Evolutionary conservation across 2,329 filamentous ascomycete species (phyloP), one percentile per base, ranked within the genome.

Genomic region (Samsoniella hepiali): DNA sequence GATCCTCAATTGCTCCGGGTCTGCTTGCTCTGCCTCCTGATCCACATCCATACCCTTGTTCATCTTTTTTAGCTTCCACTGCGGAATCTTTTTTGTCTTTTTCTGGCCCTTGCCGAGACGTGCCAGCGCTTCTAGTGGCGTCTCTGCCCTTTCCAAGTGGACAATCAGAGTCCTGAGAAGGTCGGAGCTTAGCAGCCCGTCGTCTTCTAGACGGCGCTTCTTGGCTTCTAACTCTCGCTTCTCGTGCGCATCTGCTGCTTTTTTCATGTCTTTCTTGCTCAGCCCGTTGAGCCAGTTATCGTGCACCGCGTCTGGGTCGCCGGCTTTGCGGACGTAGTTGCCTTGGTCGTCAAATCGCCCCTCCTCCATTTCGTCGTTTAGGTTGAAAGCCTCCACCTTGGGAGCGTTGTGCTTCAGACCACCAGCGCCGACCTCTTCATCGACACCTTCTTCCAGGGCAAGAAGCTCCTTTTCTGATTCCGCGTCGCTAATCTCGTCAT

Each of bases 371-470:
- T 99, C 95, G 13, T 85, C 80, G 64, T 86, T 88, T 82, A 99
- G 91, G 72, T 99, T 98, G 82, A 99, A 99, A 3, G 94, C 94
- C 75, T 98, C 95, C 6, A 99, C 84, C 74, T 95, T 91, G 1
- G 95, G 95, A 1, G 95, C 95, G 75, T 97, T 92, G 70, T 88
- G 91, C 79, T 97, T 98, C 69, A 96, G 89, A 2, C 91, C 90
- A 15, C 95, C 95, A 1, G 91, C 89, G 2, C 95, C 95, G 6
- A 99, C 82, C 74, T 99, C 95, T 62, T 93, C 89, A 68, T 97
- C 95, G 17, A 97, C 73, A 22, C 87, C 91, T 65, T 90, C 87
- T 67, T 91, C 91, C 40, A 91, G 77, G 55, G 87, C 87, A 34
- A 91, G 93, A 17, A 79, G 72, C 57, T 91, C 88, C n/a, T 85